Evolutionary conservation across 805 yeast genomes (phyloP).

Genomic region (Hanseniaspora valbyensis): DNA sequence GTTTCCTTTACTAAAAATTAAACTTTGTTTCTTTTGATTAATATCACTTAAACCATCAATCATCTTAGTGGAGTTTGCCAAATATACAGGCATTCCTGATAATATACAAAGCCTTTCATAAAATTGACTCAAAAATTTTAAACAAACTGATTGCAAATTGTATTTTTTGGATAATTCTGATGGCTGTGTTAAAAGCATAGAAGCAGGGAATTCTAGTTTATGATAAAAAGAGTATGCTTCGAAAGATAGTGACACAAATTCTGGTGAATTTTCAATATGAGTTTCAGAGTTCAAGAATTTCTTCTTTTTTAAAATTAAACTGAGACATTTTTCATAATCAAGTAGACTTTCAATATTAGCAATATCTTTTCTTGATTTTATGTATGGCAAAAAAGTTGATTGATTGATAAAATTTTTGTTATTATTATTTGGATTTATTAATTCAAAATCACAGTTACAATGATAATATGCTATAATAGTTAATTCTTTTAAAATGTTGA

Average conservation of each 20-base stretch:
- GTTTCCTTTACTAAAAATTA: slow-evolving; percentile 1
- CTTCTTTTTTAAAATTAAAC: slow-evolving; percentile 22
- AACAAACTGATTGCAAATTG: slow-evolving; percentile 21
- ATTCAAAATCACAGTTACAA: slow-evolving; percentile 19
- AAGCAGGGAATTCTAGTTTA: slow-evolving; percentile 28
- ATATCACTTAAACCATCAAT: background rate
- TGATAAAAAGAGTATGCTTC: slow-evolving; percentile 31
- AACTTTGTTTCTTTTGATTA: background rate
- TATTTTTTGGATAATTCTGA: slow-evolving; percentile 23
- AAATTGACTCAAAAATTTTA: slow-evolving; percentile 26
- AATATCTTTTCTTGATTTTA: background rate
- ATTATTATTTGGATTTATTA: slow-evolving; percentile 9
- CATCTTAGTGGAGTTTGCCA: background rate
- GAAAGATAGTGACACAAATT: slow-evolving; percentile 27
- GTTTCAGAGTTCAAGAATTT: slow-evolving; percentile 22
- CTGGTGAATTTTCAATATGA: slow-evolving; percentile 26
- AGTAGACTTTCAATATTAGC: slow-evolving; percentile 10
- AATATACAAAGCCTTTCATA: slow-evolving; percentile 25
- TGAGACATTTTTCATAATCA: slow-evolving; percentile 21
- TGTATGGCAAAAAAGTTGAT: slow-evolving; percentile 1
- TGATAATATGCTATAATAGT: slow-evolving; percentile 23
- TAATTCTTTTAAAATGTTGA: slow-evolving; percentile 25
- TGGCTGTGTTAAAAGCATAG: slow-evolving; percentile 26
- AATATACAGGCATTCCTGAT: slow-evolving; percentile 24
- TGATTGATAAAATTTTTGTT: background rate